phyloP scores from a whole-genome alignment of 2,329 filamentous ascomycete species.

The Aspergillus neotritici region DNA sequence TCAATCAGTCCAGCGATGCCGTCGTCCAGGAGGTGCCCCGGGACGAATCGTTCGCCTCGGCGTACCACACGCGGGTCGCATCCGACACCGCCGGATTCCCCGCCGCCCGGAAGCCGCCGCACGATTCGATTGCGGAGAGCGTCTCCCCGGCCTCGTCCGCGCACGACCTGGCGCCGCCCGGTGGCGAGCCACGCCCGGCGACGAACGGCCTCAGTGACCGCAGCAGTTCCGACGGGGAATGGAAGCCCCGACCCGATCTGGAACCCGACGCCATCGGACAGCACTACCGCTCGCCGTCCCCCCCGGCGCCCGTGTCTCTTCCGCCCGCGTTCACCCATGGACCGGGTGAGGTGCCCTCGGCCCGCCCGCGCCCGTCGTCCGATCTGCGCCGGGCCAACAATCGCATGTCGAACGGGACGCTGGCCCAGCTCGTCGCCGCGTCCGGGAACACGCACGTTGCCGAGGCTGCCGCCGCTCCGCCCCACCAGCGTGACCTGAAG shows the following conservation, averaged over 20 bases:
- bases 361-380: slow-evolving; percentile 66
- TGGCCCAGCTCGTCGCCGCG: slow-evolving; percentile 71
- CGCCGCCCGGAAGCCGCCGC: slow-evolving; percentile 8
- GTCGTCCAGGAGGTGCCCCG: slow-evolving; percentile 26
- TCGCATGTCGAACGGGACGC: slow-evolving; percentile 73
- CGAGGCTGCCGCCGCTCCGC: slow-evolving; percentile 34
- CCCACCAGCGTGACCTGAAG: slow-evolving; percentile 35
- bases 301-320: slow-evolving; percentile 68
- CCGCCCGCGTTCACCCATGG: slow-evolving; percentile 77
- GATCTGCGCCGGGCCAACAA: slow-evolving; percentile 77
- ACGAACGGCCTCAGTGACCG: slow-evolving; percentile 28
- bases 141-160: slow-evolving; percentile 34
- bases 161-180: slow-evolving; percentile 26
- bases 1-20: slow-evolving; percentile 34
- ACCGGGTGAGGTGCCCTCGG: slow-evolving; percentile 63
- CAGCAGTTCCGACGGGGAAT: slow-evolving; percentile 39
- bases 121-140: slow-evolving; percentile 18
- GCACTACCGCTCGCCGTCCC: slow-evolving; percentile 46
- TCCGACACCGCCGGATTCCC: slow-evolving; percentile 29
- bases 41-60: slow-evolving; percentile 14
- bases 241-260: slow-evolving; percentile 15
- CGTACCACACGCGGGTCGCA: slow-evolving; percentile 25
- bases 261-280: slow-evolving; percentile 28
- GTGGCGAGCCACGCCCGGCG: slow-evolving; percentile 14
- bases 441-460: slow-evolving; percentile 49